Base-by-base conservation (phyloP, 2,329 filamentous ascomycete species). In the Incumbomyces lentus region DNA sequence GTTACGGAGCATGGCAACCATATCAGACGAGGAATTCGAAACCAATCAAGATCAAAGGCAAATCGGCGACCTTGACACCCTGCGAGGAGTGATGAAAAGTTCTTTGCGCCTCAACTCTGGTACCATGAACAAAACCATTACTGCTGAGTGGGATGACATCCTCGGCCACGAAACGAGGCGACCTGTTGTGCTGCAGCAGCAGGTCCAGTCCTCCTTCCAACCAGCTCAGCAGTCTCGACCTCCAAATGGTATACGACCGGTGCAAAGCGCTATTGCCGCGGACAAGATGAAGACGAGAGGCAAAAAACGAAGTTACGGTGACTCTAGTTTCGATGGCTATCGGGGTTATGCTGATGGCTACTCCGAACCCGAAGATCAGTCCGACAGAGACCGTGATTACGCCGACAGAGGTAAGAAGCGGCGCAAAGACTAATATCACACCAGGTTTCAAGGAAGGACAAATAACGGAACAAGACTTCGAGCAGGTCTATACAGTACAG, bases 251-350 rank as follows among this genome's bases (percentile, higher is more conserved):
- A 18, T 48, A 2, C 44, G 54, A 26, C 40, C 43, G 29, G 46
- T 48, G n/a, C 43, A 44, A 22, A 45, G 54, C 13, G 45, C 58
- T 4, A 68, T 55, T 17, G 36, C 44, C n/a, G 5, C 30, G 13
- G 44, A 46, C 18, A 65, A 71, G 35, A 64, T 69, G 11, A 69
- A 64, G 51, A 69, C 70, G 17, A 64, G 67, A 38, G 68, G 67
- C 33, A 72, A 72, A 59, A 67, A 71, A 55, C 62, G 70, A 39
- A 62, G 62, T 54, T 73, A 73, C 53, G 68, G 69, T 53, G 70
- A 73, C 39, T 67, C 68, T 50, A 73, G 69, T 54, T 73, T 71
- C 57, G 68, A 68, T 45, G 70, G 70, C 1, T 73, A 73, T 51
- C 69, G 72, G 62, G 70, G 70, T 16, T 73, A 64, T 55, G 65